phyloP scores from a whole-genome alignment of 192 early-diverging fungal species.

The Linnemannia exigua region DNA sequence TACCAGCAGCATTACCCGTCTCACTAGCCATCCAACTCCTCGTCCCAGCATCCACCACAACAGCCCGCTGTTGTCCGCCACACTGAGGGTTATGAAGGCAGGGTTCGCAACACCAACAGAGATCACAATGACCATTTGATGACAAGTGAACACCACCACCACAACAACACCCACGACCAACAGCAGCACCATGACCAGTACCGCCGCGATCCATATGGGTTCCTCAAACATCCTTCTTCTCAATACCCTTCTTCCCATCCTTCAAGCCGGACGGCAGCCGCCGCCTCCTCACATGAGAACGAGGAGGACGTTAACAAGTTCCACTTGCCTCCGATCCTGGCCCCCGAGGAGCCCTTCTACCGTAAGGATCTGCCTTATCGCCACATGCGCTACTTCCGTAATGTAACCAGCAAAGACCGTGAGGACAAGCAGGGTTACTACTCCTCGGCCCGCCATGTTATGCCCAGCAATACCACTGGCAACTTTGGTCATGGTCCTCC shows the following conservation, averaged over 20 bases:
- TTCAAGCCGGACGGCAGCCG: constrained; percentile 1
- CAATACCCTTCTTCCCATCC: constrained; percentile 7
- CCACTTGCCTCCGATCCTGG: constrained; percentile 40
- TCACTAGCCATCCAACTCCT: constrained; percentile 15
- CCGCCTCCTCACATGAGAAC: background rate
- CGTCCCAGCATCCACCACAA: background rate
- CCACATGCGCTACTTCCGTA: constrained; percentile 55
- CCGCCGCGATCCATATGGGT: constrained; percentile 30
- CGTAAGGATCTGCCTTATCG: constrained; percentile 50
- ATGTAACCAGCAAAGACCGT: constrained; percentile 54
- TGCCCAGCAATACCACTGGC: constrained; percentile 54
- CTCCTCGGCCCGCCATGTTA: constrained; percentile 49
- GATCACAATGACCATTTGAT: constrained; percentile 54
- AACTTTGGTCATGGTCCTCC: constrained; percentile 54
- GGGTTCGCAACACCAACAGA: constrained; percentile 49
- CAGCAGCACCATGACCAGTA: constrained; percentile 41
- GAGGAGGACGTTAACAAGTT: constrained; percentile 41
- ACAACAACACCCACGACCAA: constrained; percentile 31
- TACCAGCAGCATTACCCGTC: constrained; percentile 27
- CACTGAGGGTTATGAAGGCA: constrained; percentile 50
- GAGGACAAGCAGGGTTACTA: constrained; percentile 49
- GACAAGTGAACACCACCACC: constrained; percentile 33
- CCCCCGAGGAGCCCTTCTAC: constrained; percentile 53
- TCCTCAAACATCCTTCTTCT: constrained; percentile 32
- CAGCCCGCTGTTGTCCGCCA: constrained; percentile 24